phyloP scores from a whole-genome alignment of 202 grass and related monocot genomes.

The Sporobolus alterniflorus region DNA sequence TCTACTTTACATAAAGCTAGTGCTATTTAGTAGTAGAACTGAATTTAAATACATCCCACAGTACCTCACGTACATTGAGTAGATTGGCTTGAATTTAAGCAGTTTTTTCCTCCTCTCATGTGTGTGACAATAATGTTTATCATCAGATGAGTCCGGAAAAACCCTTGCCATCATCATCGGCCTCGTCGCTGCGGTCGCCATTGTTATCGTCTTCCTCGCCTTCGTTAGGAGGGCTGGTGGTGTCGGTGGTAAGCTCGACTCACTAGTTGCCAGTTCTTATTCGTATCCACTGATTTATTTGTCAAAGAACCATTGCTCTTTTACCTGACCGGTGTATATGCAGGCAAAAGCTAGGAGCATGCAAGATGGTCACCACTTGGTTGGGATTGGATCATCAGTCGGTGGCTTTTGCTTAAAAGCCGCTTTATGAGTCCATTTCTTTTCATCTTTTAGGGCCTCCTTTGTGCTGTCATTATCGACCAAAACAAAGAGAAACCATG shows the following conservation, averaged over 20 bases:
- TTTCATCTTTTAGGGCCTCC: conserved; percentile 51
- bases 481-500: conserved; percentile 48
- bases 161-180: conserved; percentile 83
- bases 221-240: conserved; percentile 56
- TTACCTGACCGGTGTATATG: conserved; percentile 38
- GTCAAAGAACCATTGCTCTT: neutral
- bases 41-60: neutral
- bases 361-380: conserved; percentile 28
- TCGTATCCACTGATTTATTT: neutral
- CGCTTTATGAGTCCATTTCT: conserved; percentile 36
- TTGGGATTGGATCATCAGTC: conserved; percentile 50
- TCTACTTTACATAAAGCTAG: conserved; percentile 47
- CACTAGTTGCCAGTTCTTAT: neutral
- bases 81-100: neutral
- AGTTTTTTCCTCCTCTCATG: neutral
- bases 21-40: neutral
- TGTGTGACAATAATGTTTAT: neutral
- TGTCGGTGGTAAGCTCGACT: conserved; percentile 36
- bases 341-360: conserved; percentile 58
- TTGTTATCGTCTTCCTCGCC: conserved; percentile 69
- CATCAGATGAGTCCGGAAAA: conserved; percentile 67
- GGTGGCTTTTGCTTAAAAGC: conserved; percentile 45
- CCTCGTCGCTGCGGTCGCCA: conserved; percentile 62
- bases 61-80: neutral
- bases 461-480: conserved; percentile 39